These are phyloP conservation scores for Gossypium sturtianum DNA, from an alignment of 345 rosid species.

Conservation along the genomic window DNA sequence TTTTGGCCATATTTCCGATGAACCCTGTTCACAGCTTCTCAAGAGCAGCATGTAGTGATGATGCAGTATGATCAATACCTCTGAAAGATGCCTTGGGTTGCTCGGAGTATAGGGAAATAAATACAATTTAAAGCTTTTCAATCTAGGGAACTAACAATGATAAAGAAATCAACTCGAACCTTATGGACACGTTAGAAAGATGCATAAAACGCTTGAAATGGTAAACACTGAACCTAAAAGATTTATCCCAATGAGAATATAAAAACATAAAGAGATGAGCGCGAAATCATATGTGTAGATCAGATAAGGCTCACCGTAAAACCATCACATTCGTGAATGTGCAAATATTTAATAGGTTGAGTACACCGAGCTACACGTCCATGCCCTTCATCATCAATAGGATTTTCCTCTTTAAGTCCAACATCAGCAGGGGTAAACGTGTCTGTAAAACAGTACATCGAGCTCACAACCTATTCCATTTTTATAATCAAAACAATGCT, in stretches of 20 bases:
- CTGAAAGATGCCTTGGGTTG: background rate
- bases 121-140: background rate
- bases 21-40: background rate
- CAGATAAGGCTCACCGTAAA: constrained; percentile 51
- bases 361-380: constrained; percentile 77
- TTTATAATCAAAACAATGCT: background rate
- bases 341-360: constrained; percentile 80
- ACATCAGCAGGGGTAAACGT: constrained; percentile 66
- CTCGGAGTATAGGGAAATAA: background rate
- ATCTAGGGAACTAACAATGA: background rate
- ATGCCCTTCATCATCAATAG: constrained; percentile 81
- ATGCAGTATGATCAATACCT: background rate
- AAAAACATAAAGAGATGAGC: background rate
- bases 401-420: constrained; percentile 63
- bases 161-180: background rate
- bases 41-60: background rate
- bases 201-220: background rate
- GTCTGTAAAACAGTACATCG: constrained; percentile 39
- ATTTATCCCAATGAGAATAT: background rate
- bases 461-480: background rate
- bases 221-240: background rate
- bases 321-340: constrained; percentile 57
- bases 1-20: background rate
- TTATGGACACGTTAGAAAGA: background rate
- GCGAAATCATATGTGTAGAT: background rate